Evolutionary conservation across 73 alveolate genomes (phyloP).

Genomic region (Tetrahymena borealis): DNA sequence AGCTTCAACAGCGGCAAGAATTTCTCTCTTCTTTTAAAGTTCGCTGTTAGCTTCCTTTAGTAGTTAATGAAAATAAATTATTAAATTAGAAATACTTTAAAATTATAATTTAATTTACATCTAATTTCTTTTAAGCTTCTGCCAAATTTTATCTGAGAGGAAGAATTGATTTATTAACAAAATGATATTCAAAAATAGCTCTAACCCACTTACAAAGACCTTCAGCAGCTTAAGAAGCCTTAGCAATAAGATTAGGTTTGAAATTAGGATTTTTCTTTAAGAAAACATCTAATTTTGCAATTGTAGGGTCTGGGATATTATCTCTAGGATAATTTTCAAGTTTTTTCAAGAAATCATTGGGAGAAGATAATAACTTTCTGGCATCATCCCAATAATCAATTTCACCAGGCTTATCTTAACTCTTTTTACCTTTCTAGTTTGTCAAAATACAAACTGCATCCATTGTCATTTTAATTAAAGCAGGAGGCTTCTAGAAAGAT

Average conservation of each 20-base stretch:
- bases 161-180: slow-evolving; percentile 78
- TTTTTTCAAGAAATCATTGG: slow-evolving; percentile 51
- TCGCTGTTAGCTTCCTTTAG: slow-evolving; percentile 61
- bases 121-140: slow-evolving; percentile 51
- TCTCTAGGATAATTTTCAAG: slow-evolving; percentile 71
- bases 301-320: slow-evolving; percentile 59
- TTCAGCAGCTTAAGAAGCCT: slow-evolving; percentile 80
- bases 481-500: slow-evolving; percentile 90
- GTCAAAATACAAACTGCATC: slow-evolving; percentile 78
- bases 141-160: slow-evolving; percentile 90
- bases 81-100: background rate
- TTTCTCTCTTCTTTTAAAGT: slow-evolving; percentile 75
- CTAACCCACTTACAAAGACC: slow-evolving; percentile 80
- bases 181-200: slow-evolving; percentile 66
- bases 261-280: slow-evolving; percentile 52
- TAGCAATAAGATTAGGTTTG: slow-evolving; percentile 61
- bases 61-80: slow-evolving; percentile 19
- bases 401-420: slow-evolving; percentile 44
- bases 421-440: slow-evolving; percentile 59
- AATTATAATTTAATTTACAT: background rate
- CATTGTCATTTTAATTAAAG: slow-evolving; percentile 73
- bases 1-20: slow-evolving; percentile 74
- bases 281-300: slow-evolving; percentile 53
- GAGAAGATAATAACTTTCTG: slow-evolving; percentile 62
- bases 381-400: slow-evolving; percentile 83